Base-by-base conservation (phyloP, 2,329 filamentous ascomycete genomes). In the Beauveria medogensis region DNA sequence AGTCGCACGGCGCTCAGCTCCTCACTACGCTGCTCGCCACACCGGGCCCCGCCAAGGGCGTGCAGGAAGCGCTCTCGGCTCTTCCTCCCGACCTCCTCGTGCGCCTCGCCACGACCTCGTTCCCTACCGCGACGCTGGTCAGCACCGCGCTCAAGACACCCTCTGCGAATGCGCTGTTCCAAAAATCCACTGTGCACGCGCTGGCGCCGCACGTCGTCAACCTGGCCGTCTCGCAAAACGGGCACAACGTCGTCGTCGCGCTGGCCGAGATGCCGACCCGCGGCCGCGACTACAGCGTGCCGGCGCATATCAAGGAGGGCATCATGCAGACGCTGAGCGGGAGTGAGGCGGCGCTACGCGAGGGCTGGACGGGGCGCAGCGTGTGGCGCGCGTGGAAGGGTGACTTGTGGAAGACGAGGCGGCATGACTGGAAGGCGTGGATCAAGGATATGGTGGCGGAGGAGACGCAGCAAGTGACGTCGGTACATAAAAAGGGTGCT, bases 21-120 rank as follows among this genome's bases (percentile, higher is more conserved):
- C 87, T 90, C 9, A 87, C 94, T 64, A 78, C 89, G 4, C 88
- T 99, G 78, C 84, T 97, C 55, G 77, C 83, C 8, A 87, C 91
- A 28, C 83, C 89, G 0, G 91, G 91, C 0, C 78, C 92, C 2
- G 81, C 83, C 61, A 84, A 84, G 55, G 80, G 92, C 12, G 82
- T 96, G 37, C 90, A 94, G 70, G 82, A 86, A 18, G 84, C 88
- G n/a, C 74, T 94, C 26, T 75, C 87, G 22, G 78, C 83, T 4
- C 80, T 89, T 65, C 76, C 79, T 12, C 71, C 75, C 51, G 82
- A 78, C 58, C 81, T 77, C 24, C 78, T 87, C 59, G 70, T 91
- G 37, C 77, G 80, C 44, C 83, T 97, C 59, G 86, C 90, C 28
- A 87, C 75, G 1, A 72, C 75, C 0, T 81, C 80, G 2, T 72